Base-by-base conservation (phyloP, 306 rosid genomes). In the Parietaria judaica region DNA sequence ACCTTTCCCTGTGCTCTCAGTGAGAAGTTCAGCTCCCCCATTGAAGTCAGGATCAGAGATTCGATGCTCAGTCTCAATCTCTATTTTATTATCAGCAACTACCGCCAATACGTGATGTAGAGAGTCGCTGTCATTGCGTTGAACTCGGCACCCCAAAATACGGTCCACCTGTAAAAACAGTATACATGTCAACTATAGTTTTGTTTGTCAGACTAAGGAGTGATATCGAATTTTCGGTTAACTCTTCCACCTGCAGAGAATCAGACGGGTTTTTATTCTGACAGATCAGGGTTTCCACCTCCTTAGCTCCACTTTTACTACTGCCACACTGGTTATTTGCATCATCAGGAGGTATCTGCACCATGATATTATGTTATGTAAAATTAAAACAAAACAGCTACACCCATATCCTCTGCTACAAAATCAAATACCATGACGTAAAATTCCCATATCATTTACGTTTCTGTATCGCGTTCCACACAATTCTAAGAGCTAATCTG, bases 101-200 rank as follows among this genome's bases (percentile, higher is more conserved):
- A 82, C 60, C 83, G 75, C 78, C 51, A 86, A 52, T 74, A 78
- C 74, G 56, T 58, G 79, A 37, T 48, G 73, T 49, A 75, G 51
- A 66, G 87, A 71, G 58, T 74, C 70, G 45, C 45, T 65, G 61
- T 72, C 63, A 64, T 76, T 74, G 60, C 80, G 87, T 37, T 69
- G 83, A 76, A 86, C 71, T 71, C 94, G 95, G 75, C 99, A 94
- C 53, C 99, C 99, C 67, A 94, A 73, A 73, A 94, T 87, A 60
- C 94, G 91, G 76, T 88, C 99, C 65, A 94, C 95, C 99, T 94
- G 83, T 64, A 34, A 79, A 36, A 60, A 65, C 49, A 14, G 41
- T 61, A 47, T 31, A 75, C 61, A 60, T 71, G 72, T 69, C 68
- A 23, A 23, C 31, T 23, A 23, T 23, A 45, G 62, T 47, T 11